phyloP scores from a whole-genome alignment of 805 yeast genomes.

The Wickerhamiella sergipiensis region DNA sequence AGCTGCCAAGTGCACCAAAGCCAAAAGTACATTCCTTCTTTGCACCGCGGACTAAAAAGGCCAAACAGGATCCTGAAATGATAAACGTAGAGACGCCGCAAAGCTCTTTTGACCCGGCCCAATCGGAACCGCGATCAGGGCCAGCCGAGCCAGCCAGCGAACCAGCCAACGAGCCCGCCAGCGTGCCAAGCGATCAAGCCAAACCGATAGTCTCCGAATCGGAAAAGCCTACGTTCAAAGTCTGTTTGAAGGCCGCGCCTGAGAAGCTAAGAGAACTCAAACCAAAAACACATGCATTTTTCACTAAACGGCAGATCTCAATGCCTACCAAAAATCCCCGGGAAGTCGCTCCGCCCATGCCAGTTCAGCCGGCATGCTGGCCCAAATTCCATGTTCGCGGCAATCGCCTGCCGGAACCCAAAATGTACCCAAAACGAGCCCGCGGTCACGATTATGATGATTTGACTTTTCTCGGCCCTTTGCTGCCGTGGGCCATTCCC shows the following conservation, averaged over 20 bases:
- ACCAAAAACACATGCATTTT: slow-evolving; percentile 13
- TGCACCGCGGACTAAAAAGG: not conserved
- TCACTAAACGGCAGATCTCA: slow-evolving; percentile 10
- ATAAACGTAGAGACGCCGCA: not conserved
- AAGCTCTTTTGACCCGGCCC: not conserved
- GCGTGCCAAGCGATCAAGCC: too few relatives aligned
- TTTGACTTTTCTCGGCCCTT: not conserved
- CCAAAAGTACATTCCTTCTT: not conserved
- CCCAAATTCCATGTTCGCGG: not conserved
- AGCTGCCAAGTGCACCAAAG: not conserved
- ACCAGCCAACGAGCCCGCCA: too few relatives aligned
- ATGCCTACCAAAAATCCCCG: not conserved
- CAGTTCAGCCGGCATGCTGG: not conserved
- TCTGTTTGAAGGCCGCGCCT: not conserved
- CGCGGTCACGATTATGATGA: not conserved
- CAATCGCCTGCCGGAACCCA: not conserved
- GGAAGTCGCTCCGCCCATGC: not conserved
- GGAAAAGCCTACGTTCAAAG: not conserved
- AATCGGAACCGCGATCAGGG: not conserved
- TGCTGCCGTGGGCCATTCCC: not conserved
- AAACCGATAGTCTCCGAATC: too few relatives aligned
- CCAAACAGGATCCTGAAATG: not conserved
- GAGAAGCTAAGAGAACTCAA: slow-evolving; percentile 4
- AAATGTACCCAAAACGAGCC: not conserved
- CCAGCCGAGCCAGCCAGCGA: not conserved